Conservation (phyloP, 345 rosid species). For the Salix koriyanagi region DNA sequence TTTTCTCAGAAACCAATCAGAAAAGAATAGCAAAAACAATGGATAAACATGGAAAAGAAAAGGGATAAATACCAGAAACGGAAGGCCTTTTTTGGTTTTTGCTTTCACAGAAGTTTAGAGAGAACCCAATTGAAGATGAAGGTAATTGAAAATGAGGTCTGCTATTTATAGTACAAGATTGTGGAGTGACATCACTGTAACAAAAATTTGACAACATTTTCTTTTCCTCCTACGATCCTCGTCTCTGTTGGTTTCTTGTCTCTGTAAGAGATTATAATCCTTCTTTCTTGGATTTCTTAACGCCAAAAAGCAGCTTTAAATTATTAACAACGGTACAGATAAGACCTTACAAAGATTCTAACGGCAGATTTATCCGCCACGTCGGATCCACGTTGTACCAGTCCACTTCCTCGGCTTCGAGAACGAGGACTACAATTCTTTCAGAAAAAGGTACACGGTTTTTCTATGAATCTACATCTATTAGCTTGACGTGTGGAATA, state of each 20-base stretch:
- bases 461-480: not conserved
- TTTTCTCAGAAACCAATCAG: constrained; percentile 11
- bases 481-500: not conserved
- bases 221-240: not conserved
- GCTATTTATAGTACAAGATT: constrained; percentile 50
- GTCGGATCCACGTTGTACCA: constrained; percentile 30
- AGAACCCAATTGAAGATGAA: constrained; percentile 19
- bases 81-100: constrained; percentile 11
- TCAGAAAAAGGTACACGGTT: not conserved
- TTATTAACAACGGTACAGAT: not conserved
- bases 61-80: constrained; percentile 23
- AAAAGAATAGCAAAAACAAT: not conserved
- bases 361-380: constrained; percentile 42
- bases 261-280: not conserved
- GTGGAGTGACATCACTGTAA: constrained; percentile 15
- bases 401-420: not conserved
- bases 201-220: constrained; percentile 32
- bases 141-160: constrained; percentile 11
- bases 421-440: not conserved
- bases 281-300: not conserved
- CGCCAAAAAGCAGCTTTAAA: not conserved
- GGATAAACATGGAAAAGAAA: not conserved
- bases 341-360: not conserved
- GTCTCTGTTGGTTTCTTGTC: not conserved
- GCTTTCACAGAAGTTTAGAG: constrained; percentile 8